Conservation (phyloP, 2,329 filamentous ascomycete genomes). For the Dactylonectria macrodidyma region DNA sequence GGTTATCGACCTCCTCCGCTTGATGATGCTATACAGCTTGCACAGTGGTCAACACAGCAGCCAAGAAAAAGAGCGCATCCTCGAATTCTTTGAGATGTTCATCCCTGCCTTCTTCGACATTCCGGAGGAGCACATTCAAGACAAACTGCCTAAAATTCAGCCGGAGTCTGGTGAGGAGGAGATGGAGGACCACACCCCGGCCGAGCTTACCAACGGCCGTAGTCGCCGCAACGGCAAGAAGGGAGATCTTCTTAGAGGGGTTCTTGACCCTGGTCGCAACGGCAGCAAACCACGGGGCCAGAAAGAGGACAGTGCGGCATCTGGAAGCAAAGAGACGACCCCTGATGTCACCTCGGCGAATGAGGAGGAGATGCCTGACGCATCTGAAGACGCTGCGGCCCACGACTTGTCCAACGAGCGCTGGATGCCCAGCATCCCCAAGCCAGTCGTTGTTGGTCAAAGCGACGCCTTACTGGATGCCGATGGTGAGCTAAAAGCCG, state of each 20-base stretch:
- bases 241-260: slow-evolving; percentile 85
- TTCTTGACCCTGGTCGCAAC: slow-evolving; percentile 83
- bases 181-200: slow-evolving; percentile 78
- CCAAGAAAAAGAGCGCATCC: slow-evolving; percentile 80
- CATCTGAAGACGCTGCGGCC: slow-evolving; percentile 68
- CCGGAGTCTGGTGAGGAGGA: slow-evolving; percentile 83
- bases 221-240: slow-evolving; percentile 82
- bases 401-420: slow-evolving; percentile 76
- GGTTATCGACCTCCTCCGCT: slow-evolving; percentile 72
- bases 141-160: slow-evolving; percentile 77
- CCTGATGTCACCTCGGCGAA: slow-evolving; percentile 85
- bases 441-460: slow-evolving; percentile 65
- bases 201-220: slow-evolving; percentile 79
- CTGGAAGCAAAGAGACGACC: slow-evolving; percentile 89
- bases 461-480: slow-evolving; percentile 71
- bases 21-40: slow-evolving; percentile 76
- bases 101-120: slow-evolving; percentile 84
- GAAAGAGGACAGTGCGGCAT: slow-evolving; percentile 84
- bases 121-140: slow-evolving; percentile 77
- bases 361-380: slow-evolving; percentile 82
- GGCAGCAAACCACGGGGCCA: slow-evolving; percentile 79
- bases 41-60: slow-evolving; percentile 80
- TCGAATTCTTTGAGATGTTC: slow-evolving; percentile 83
- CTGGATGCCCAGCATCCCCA: slow-evolving; percentile 75
- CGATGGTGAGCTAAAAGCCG: slow-evolving; percentile 77